These are phyloP conservation scores for Leishmania martiniquensis DNA, from an alignment of 208 protist genomes.

Conservation along the genomic window DNA sequence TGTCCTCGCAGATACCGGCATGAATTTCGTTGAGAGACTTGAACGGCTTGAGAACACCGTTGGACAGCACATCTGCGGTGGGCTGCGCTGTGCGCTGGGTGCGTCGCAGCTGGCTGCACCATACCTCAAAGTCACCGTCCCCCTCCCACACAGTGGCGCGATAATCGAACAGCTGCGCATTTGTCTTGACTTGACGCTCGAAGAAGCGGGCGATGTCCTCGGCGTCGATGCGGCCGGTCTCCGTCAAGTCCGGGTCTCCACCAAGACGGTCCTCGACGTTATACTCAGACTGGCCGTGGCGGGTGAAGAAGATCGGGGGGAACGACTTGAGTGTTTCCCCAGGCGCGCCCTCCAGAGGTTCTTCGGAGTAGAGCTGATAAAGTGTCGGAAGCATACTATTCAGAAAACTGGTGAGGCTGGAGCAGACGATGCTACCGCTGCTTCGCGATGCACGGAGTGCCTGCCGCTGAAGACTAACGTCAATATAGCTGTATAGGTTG, in stretches of 20 bases:
- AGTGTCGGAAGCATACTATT: slow-evolving; percentile 58
- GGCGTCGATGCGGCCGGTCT: slow-evolving; percentile 54
- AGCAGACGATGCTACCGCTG: slow-evolving; percentile 69
- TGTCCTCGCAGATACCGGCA: slow-evolving; percentile 86
- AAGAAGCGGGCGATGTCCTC: slow-evolving; percentile 68
- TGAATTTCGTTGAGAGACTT: slow-evolving; percentile 89
- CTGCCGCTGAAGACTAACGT: slow-evolving; percentile 51
- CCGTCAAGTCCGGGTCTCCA: slow-evolving; percentile 76
- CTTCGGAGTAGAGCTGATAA: slow-evolving; percentile 50
- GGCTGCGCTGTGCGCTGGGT: slow-evolving; percentile 70
- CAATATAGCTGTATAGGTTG: slow-evolving; percentile 39
- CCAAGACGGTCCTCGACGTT: slow-evolving; percentile 86
- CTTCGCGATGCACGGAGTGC: slow-evolving; percentile 49
- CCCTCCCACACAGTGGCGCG: slow-evolving; percentile 44
- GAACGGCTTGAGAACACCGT: slow-evolving; percentile 41
- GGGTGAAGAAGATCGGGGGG: slow-evolving; percentile 77
- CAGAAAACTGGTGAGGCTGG: slow-evolving; percentile 58
- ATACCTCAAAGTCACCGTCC: slow-evolving; percentile 70
- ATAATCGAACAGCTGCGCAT: slow-evolving; percentile 42
- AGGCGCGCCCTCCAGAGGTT: slow-evolving; percentile 44
- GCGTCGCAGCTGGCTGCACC: slow-evolving; percentile 77
- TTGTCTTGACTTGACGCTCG: slow-evolving; percentile 47
- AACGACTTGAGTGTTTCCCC: slow-evolving; percentile 58
- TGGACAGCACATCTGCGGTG: slow-evolving; percentile 47
- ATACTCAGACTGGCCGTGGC: slow-evolving; percentile 86